Evolutionary conservation across 2,329 filamentous ascomycete genomes (phyloP), one percentile per base, ranked within the genome.

Genomic region (Dothideomycetes sp.): DNA sequence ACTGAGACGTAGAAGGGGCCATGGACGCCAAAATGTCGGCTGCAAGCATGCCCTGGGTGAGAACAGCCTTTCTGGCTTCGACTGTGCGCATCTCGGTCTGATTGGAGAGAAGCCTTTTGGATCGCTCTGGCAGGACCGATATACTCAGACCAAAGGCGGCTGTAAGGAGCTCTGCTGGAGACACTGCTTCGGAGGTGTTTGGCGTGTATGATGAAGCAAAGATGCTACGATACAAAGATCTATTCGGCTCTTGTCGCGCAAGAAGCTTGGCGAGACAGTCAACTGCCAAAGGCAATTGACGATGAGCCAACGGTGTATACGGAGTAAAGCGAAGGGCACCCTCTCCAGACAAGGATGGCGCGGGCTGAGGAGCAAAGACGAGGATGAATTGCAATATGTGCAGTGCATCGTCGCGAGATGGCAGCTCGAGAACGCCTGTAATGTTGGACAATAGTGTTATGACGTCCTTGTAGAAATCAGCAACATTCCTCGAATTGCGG

Each of bases 401-500:
- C 30, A 86, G 68, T 0, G 88, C 88, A 56, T 96, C 88, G 54
- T 96, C 88, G 46, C 84, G 80, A 15, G 81, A 81, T 2, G 87
- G 82, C 30, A 98, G 69, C 54, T 89, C 81, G 38, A 96, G 74
- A 34, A 84, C 77, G 5, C 87, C 79, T 35, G 93, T 77, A 44
- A 60, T 52, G 58, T 98, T 96, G 41, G 89, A 95, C 40, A 98
- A 69, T 49, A 94, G 78, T 12, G 86, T 81, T 42, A 96, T 77
- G 19, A 87, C 69, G 58, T 98, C 91, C 63, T 98, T 98, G 84
- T 95, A 94, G 52, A 96, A 89, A 60, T 98, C 91, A 48, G 95
- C 68, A 0, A 84, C 91, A 60, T 95, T 94, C 53, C 75, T 70
- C 48, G 91, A 75, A 3, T 79, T 85, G 30, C 86, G 78, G 31